Conservation (phyloP, 140 eudicot species). For the Oenanthe javanica region DNA sequence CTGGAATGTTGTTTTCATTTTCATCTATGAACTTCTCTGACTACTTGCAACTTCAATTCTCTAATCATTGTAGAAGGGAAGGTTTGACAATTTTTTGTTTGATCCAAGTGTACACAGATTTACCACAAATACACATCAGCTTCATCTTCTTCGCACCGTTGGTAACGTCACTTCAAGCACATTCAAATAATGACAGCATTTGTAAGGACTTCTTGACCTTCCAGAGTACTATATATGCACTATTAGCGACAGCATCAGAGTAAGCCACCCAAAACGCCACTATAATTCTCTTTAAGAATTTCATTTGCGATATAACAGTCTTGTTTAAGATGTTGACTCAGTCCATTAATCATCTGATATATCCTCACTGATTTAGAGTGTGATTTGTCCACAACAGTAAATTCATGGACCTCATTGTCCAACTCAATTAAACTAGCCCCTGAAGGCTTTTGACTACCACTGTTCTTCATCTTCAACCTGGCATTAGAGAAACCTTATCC, state of each 20-base stretch:
- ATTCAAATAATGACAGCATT: not conserved
- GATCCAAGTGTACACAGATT: not conserved
- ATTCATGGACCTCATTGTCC: slow-evolving; percentile 62
- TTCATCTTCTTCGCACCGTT: not conserved
- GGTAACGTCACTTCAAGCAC: not conserved
- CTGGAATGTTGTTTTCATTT: not conserved
- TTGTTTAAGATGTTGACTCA: slow-evolving; percentile 55
- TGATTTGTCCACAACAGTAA: slow-evolving; percentile 52
- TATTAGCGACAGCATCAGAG: slow-evolving; percentile 4
- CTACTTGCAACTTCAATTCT: not conserved
- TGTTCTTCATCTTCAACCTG: slow-evolving; percentile 55
- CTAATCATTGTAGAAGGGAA: not conserved
- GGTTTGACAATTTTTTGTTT: not conserved
- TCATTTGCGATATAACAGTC: slow-evolving; percentile 30
- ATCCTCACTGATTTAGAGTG: slow-evolving; percentile 61
- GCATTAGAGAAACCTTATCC: slow-evolving; percentile 43
- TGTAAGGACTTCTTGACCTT: slow-evolving; percentile 1
- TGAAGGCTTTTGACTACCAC: slow-evolving; percentile 41
- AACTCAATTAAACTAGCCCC: slow-evolving; percentile 74
- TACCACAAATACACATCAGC: not conserved
- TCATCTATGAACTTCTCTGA: not conserved
- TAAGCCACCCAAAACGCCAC: slow-evolving; percentile 3
- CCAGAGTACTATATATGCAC: not conserved
- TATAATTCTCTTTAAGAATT: slow-evolving; percentile 19
- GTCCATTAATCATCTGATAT: slow-evolving; percentile 55